Base-by-base conservation (phyloP, 2,329 filamentous ascomycete species). In the Phaeosphaeriaceae sp. region DNA sequence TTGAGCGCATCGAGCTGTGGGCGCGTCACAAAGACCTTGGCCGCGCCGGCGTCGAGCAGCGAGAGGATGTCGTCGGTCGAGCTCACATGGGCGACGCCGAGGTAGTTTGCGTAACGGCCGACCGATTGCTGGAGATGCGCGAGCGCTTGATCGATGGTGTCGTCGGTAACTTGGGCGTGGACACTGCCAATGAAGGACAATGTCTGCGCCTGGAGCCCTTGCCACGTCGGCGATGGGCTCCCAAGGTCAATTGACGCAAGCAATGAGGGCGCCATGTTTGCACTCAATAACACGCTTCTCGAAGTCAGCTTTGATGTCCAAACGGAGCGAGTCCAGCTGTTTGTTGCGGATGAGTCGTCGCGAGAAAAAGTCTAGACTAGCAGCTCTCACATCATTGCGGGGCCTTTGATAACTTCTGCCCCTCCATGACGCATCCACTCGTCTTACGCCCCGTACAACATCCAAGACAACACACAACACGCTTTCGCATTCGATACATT, bases 31-130 rank as follows among this genome's bases (percentile, higher is more conserved):
- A 98, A 95, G 61, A 95, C 89, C 75, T 90, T 95, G 52, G 88
- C 86, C 7, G 93, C 92, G 58, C 95, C 95, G 63, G 88, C 86
- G 76, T 99, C 91, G 55, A 99, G 87, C 36, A 98, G 84, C 48
- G 90, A 86, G 53, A 94, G 80, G 36, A 98, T 83, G 63, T 96
- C 90, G 65, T 93, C 89, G 54, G 83, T 81, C 11, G 88, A 88
- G 31, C 85, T 77, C 41, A 98, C 83, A 21, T 80, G 80, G 4
- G 91, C 89, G 51, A 89, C 92, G 69, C 97, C 92, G 65, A 97
- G 86, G 75, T 91, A 93, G 63, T 91, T 86, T 65, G 83, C 77
- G 53, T 86, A 84, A 9, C 78, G 77, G 53, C 82, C 80, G 62
- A 88, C 84, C 44, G 87, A 85, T 51, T 83, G 77, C 54, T 83